A percentile compares a stretch with the other conserved stretches of the same genome.
These are phyloP conservation scores for Boletus subparvulus DNA, from an alignment of 768 basidiomycete genomes.

Conservation along the genomic window DNA sequence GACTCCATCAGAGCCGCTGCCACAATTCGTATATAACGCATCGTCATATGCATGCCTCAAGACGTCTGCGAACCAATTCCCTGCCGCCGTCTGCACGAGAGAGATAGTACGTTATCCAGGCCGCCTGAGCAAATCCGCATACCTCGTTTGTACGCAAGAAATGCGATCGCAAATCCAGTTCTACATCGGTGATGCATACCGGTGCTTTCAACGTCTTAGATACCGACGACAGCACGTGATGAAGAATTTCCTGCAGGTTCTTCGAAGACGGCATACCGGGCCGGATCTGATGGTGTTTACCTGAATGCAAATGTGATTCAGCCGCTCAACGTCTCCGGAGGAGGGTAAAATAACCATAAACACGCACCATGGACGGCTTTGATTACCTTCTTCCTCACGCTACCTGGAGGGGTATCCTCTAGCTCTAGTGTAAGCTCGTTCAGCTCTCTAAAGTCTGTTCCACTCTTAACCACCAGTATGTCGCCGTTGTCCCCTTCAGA, in stretches of 20 bases:
- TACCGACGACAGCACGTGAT: slow-evolving; percentile 65
- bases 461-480: slow-evolving; percentile 77
- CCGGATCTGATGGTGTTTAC: slow-evolving; percentile 62
- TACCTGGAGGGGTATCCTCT: slow-evolving; percentile 55
- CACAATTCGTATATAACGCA: slow-evolving; percentile 53
- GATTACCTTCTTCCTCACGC: slow-evolving; percentile 65
- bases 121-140: slow-evolving; percentile 1
- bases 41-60: slow-evolving; percentile 82
- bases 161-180: slow-evolving; percentile 74
- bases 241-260: slow-evolving; percentile 55
- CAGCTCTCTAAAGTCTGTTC: slow-evolving; percentile 86
- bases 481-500: slow-evolving; percentile 73
- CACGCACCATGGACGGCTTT: slow-evolving; percentile 55
- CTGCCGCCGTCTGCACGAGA: slow-evolving; percentile 54
- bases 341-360: not conserved
- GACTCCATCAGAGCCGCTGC: slow-evolving; percentile 73
- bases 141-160: slow-evolving; percentile 75
- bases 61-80: slow-evolving; percentile 87
- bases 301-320: slow-evolving; percentile 34
- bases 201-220: slow-evolving; percentile 69
- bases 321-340: not conserved
- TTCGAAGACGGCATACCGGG: slow-evolving; percentile 59
- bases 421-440: slow-evolving; percentile 72
- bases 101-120: not conserved
- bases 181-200: slow-evolving; percentile 66